Conservation (phyloP, 768 basidiomycete genomes). For the Galerina sulciceps region DNA sequence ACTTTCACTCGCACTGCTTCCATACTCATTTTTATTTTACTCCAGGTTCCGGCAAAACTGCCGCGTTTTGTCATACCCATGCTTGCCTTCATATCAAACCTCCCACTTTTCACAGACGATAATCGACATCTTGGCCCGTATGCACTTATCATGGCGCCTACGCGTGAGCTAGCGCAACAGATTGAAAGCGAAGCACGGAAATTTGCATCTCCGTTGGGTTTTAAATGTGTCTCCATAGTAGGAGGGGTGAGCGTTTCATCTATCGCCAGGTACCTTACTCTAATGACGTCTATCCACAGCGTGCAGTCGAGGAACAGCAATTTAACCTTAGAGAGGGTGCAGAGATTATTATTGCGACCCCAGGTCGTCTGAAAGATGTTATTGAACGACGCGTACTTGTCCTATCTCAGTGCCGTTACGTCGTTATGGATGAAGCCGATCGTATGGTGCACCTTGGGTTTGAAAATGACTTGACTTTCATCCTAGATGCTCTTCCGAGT, state of each 20-base stretch:
- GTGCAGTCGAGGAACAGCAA: conserved; percentile 96
- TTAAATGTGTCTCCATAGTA: conserved; percentile 95
- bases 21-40: conserved; percentile 1
- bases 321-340: conserved; percentile 98
- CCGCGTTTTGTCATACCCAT: conserved; percentile 98
- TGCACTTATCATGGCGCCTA: conserved; percentile 91
- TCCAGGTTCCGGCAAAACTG: conserved; percentile 96
- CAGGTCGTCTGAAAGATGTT: conserved; percentile 97
- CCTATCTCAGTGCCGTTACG: conserved; percentile 94
- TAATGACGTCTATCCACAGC: conserved; percentile 40
- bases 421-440: conserved; percentile 99
- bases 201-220: conserved; percentile 90
- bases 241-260: conserved; percentile 74
- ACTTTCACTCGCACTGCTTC: neutral
- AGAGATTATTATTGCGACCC: conserved; percentile 98
- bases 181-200: conserved; percentile 93
- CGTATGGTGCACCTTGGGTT: conserved; percentile 99
- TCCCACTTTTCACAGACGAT: conserved; percentile 89
- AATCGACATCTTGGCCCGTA: conserved; percentile 94
- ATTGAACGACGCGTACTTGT: conserved; percentile 96
- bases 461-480: conserved; percentile 92
- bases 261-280: neutral
- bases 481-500: conserved; percentile 88
- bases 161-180: conserved; percentile 98
- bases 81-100: conserved; percentile 88